Base-by-base conservation (phyloP, 345 rosid genomes). In the Nasturtium officinale region DNA sequence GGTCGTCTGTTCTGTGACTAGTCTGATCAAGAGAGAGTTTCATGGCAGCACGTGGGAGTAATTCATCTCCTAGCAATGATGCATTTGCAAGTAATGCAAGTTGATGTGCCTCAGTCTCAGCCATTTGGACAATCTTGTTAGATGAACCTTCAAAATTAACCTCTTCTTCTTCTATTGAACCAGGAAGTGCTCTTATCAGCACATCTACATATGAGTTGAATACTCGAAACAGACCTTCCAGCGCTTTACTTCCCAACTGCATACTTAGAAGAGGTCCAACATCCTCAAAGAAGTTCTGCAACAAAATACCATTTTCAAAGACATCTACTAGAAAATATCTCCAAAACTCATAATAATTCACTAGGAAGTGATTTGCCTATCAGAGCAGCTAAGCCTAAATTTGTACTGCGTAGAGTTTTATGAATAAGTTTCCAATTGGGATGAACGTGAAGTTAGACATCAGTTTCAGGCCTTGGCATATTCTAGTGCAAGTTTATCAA, bases 21-120 rank as follows among this genome's bases (percentile, higher is more conserved):
- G 75, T 74, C 65, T 87, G 96, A 76, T 76, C 82, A 20, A 76
- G 50, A 69, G 97, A 84, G 32, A 96, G 92, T 76, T 90, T 96
- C 95, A 87, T 86, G 68, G 98, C 97, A 37, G 99, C 98, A 75
- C 99, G 96, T 20, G 99, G 99, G 52, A 96, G 95, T 38, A 96
- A 82, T 74, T 96, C 99, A 77, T 92, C 98, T 5, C 98, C 96
- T 78, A 96, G 83, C 72, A 92, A 80, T 72, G 98, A 96, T 55
- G 99, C 97, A 85, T 96, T 96, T 61, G 97, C 99, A 13, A 90
- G 85, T 85, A 96, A 85, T 63, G 97, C 98, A 79, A 96, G 89
- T 85, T 96, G 98, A 78, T 96, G 91, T 43, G 86, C 87, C 80
- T 96, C 99, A 30, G 89, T 85, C 81, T 96, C 99, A 63, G 99